Conservation (phyloP, 768 basidiomycete genomes). For the Kwoniella sp. region DNA sequence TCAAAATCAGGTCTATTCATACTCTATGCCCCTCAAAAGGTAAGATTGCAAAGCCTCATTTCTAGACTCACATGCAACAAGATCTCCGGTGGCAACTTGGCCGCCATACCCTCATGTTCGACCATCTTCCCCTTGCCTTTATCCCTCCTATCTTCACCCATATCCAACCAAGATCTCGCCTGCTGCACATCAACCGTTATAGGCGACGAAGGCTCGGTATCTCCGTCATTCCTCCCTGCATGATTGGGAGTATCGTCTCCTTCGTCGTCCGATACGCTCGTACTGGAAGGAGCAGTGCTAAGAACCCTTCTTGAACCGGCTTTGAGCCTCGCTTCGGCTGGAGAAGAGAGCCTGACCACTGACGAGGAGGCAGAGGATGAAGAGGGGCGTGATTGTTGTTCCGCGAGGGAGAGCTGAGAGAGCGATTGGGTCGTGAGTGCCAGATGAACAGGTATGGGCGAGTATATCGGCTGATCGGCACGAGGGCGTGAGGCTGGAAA, state of each 20-base stretch:
- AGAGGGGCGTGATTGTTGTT: neutral
- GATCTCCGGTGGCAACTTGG: constrained; percentile 76
- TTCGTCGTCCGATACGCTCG: constrained; percentile 35
- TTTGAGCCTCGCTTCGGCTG: neutral
- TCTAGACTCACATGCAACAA: constrained; percentile 67
- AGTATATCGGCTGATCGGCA: constrained; percentile 4
- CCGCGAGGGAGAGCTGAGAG: neutral
- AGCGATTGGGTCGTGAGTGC: neutral
- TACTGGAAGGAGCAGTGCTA: constrained; percentile 33
- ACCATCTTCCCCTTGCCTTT: constrained; percentile 53
- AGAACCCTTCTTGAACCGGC: constrained; percentile 6
- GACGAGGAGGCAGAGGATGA: neutral
- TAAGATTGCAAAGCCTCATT: too few species aligned
- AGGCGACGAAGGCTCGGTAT: constrained; percentile 2
- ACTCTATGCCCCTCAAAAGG: too few species aligned
- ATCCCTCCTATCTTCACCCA: constrained; percentile 28
- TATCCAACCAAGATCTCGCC: constrained; percentile 23
- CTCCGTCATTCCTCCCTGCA: neutral
- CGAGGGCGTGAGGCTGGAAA: neutral
- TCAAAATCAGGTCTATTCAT: too few species aligned
- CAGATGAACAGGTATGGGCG: constrained; percentile 14
- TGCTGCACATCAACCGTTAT: constrained; percentile 17
- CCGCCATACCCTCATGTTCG: constrained; percentile 14
- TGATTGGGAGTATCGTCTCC: constrained; percentile 18
- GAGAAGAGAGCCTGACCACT: neutral